Base-by-base conservation (phyloP, 139 green algal genomes). In the Astrephomene gubernaculifera region DNA sequence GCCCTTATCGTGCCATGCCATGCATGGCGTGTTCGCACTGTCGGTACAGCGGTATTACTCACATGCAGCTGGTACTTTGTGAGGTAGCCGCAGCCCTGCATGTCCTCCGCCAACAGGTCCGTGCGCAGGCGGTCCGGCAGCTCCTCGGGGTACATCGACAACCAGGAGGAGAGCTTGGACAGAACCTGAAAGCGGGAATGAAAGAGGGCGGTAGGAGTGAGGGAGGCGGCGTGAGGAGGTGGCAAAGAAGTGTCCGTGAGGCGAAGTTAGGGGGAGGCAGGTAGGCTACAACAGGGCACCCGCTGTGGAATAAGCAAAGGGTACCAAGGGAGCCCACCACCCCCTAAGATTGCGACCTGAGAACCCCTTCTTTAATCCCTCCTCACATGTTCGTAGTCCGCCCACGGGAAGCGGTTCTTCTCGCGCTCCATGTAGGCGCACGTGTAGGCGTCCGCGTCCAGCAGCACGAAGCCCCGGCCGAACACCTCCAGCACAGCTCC, bases 401-500 rank as follows among this genome's bases (percentile, higher is more conserved):
- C 85, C 70, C 87, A 88, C 45, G 88, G 87, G 83, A 90, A 93
- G 31, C 71, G 71, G 38, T 44, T 22, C 43, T 21, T 33, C 61
- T 93, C 79, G 5, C 81, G 39, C 89, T 95, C 94, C 94, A 96
- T 93, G 92, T 92, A 91, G 52, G 80, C 54, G 68, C 91, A 79
- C 21, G 95, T 97, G 89, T 90, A 95, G 44, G 93, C 82, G 82
- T 98, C 96, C 0, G 95, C 94, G 19, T 93, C 89, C 21, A 88
- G 39, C 53, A 98, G 88, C 90, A 93, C 78, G 76, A 97, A 98
- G 39, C 43, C 70, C 44, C 94, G 92, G 36, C 87, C 83, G 71
- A 92, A 91, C 35, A 98, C 86, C 52, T 86, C 53, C 31, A 98
- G 22, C 7, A 87, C 29, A 0, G 88, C 83, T 8, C 95, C 95